Evolutionary conservation across 805 yeast genomes (phyloP), one percentile per base, ranked within the genome.

Genomic region (Zygoascus flipseniorum): DNA sequence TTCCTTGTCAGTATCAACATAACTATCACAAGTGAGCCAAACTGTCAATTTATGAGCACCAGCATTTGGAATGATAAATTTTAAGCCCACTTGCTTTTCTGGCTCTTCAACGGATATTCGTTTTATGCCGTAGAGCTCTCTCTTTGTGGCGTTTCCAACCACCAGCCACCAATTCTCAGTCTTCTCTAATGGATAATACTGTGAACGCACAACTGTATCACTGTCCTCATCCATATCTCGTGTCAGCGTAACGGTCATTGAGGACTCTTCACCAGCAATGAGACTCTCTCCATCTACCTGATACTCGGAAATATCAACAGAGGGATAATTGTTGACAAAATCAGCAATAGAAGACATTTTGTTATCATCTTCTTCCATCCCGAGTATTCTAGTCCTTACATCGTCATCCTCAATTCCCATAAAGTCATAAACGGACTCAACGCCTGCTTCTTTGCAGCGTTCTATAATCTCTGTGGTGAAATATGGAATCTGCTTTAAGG

Each of bases 1-100:
- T 69, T 92, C 96, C 66, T 86, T 87, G 65, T 92, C 99, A 1
- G 89, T 95, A 64, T 90, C 98, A n/a, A 88, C 63, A 62, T 90
- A 92, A 0, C 95, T 83, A 62, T 90, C 97, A 69, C 97, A 86
- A 65, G 90, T 79, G 63, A 92, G 82, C 95, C 95, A 90, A 1
- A 89, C 71, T 0, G 82, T 78, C 26, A 90, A 68, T 16, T 75
- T 64, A 52, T 83, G 86, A 5, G 72, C 65, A 0, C 96, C 97
- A 2, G 78, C 65, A 2, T 69, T 74, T 0, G 87, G 82, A 9
- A 88, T 62, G 0, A 80, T 71, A 55, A 86, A 79, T 28, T 76
- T 77, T 13, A 92, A 57, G 6, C 70, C 71, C 14, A 83, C 73
- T 2, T 67, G 62, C 63, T 83, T 86, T 1, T 67, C 65, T 56